Conservation (phyloP, 2,329 filamentous ascomycete genomes). For the Exophiala aquamarina region DNA sequence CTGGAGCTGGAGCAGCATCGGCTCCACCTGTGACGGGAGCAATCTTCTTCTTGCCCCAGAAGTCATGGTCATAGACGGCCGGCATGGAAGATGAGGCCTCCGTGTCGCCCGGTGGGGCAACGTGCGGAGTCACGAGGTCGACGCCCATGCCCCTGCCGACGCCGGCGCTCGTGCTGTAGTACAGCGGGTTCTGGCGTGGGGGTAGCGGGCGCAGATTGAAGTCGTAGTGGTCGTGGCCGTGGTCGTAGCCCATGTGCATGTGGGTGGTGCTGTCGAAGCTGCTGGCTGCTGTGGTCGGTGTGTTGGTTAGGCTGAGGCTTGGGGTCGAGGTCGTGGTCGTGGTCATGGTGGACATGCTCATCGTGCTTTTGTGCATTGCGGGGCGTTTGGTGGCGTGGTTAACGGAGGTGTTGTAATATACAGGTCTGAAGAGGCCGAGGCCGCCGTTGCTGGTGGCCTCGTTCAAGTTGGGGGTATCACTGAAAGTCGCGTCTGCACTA, state of each 20-base stretch:
- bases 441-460: constrained; percentile 28
- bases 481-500: background rate
- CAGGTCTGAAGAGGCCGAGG: constrained; percentile 11
- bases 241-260: background rate
- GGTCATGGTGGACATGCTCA: constrained; percentile 30
- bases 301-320: constrained; percentile 36
- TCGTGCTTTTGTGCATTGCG: constrained; percentile 36
- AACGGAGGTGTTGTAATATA: background rate
- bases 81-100: constrained; percentile 7
- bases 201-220: constrained; percentile 39
- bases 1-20: too few species aligned
- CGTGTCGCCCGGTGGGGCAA: constrained; percentile 22
- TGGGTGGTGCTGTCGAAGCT: constrained; percentile 34
- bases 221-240: constrained; percentile 18
- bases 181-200: constrained; percentile 42
- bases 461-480: constrained; percentile 9
- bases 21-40: constrained; percentile 4
- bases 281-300: constrained; percentile 39
- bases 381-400: constrained; percentile 11
- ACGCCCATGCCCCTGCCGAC: constrained; percentile 31
- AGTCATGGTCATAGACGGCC: constrained; percentile 5
- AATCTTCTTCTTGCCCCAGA: constrained; percentile 24
- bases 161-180: constrained; percentile 31
- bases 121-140: constrained; percentile 42
- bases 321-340: constrained; percentile 23